Conservation (phyloP, 208 protist genomes). For the Acanthamoeba triangularis region DNA sequence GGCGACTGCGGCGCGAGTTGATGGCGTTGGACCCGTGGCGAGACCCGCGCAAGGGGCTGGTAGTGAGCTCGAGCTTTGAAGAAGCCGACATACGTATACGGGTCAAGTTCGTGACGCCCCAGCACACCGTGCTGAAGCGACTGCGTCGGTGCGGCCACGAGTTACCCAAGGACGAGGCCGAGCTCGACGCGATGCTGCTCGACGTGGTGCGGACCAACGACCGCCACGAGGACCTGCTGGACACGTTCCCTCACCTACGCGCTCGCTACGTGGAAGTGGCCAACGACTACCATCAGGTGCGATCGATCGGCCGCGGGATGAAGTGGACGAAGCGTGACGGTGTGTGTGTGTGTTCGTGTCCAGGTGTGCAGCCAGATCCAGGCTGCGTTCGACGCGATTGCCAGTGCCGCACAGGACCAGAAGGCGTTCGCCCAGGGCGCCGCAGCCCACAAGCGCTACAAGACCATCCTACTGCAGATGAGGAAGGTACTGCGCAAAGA, state of each 20-base stretch:
- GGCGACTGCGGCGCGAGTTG: background rate
- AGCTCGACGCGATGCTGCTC: background rate
- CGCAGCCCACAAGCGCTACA: background rate
- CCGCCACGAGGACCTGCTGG: background rate
- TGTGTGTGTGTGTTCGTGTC: no score
- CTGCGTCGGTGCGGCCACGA: background rate
- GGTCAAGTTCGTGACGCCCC: background rate
- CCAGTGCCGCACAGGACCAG: background rate
- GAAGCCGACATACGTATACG: no score
- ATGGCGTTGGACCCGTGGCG: background rate
- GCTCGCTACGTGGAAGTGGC: background rate
- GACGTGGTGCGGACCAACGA: background rate
- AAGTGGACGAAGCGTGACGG: no score
- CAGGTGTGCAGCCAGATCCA: background rate
- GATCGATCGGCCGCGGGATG: background rate
- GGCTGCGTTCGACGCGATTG: background rate
- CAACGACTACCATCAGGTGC: background rate
- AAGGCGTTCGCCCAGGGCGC: background rate
- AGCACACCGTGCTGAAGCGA: background rate
- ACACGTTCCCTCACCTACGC: background rate
- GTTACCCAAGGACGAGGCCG: background rate
- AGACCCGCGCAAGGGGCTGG: background rate
- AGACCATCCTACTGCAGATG: background rate
- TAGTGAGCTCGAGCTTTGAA: background rate
- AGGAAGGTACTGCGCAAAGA: no score